Evolutionary conservation across 2,329 filamentous ascomycete genomes (phyloP).

Genomic region (Daldinia eschscholtzii): DNA sequence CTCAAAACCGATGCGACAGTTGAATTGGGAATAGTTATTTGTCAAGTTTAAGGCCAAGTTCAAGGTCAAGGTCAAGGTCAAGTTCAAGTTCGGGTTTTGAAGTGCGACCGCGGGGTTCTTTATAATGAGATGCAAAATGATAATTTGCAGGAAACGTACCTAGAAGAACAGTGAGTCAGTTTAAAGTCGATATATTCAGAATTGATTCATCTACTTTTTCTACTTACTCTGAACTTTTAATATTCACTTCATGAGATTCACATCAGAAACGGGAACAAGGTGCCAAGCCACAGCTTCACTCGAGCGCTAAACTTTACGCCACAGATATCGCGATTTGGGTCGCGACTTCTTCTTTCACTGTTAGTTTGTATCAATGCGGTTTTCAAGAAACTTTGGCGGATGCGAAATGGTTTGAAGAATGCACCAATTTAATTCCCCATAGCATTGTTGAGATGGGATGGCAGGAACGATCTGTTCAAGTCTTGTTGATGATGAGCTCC

Average conservation of each 20-base stretch:
- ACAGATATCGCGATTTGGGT: slow-evolving; percentile 16
- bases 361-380: background rate
- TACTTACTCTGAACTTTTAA: slow-evolving; percentile 3
- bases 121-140: slow-evolving; percentile 4
- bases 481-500: slow-evolving; percentile 27
- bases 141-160: slow-evolving; percentile 4
- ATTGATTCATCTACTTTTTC: background rate
- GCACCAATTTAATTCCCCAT: slow-evolving; percentile 6
- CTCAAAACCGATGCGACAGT: background rate
- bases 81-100: background rate
- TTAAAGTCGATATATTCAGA: background rate
- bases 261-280: slow-evolving; percentile 8
- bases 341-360: slow-evolving; percentile 5
- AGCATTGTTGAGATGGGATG: slow-evolving; percentile 11
- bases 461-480: slow-evolving; percentile 7
- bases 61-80: background rate
- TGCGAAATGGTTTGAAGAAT: background rate
- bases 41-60: background rate
- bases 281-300: slow-evolving; percentile 31
- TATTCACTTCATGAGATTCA: slow-evolving; percentile 21
- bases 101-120: slow-evolving; percentile 7
- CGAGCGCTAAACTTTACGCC: slow-evolving; percentile 9
- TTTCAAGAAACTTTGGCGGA: slow-evolving; percentile 7
- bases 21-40: slow-evolving; percentile 3
- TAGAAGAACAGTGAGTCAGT: slow-evolving; percentile 3